Base-by-base conservation (phyloP, 2,329 filamentous ascomycete genomes). In the Colletotrichum zoysiae region DNA sequence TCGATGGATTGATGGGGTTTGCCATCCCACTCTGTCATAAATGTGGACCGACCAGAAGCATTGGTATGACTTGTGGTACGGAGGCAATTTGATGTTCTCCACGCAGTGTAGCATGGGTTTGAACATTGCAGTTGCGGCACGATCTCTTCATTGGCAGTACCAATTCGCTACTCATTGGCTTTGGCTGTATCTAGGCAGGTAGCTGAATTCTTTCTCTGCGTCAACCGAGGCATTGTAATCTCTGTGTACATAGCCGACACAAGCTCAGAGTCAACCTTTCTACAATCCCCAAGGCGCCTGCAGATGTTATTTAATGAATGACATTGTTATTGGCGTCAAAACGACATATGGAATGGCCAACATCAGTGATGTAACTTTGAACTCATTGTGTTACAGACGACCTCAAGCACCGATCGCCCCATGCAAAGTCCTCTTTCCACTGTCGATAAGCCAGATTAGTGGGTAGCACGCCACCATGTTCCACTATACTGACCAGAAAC, bases 21-120 rank as follows among this genome's bases (percentile, higher is more conserved):
- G 26, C 38, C 20, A 26, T 0, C 44, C 33, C 1, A 59, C 16
- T 55, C 11, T 69, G 65, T 59, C 58, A 69, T 69, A 71, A 64
- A 71, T 69, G 69, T 53, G 69, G 69, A 46, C 65, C 59, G 7
- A 7, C 20, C n/a, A 61, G 30, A 40, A 23, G 53, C 2, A n/a
- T 3, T 4, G 20, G 46, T 53, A 42, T 6, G 30, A 3, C 4
- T 3, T 26, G 57, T 46, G 57, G 53, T n/a, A 4, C 44, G 35
- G 26, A 61, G 18, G 40, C 33, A 33, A 50, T 5, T 60, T 20
- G 40, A 12, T 20, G 11, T 16, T 11, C 16, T 26, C 20, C 2
- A 16, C 33, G n/a, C 8, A 5, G 46, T 48, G 18, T 3, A 14
- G 53, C 11, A 53, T 26, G 6, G 8, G 18, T 14, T 35, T 12